Base-by-base conservation (phyloP, 2,329 filamentous ascomycete genomes). In the Ustilaginoidea virens region DNA sequence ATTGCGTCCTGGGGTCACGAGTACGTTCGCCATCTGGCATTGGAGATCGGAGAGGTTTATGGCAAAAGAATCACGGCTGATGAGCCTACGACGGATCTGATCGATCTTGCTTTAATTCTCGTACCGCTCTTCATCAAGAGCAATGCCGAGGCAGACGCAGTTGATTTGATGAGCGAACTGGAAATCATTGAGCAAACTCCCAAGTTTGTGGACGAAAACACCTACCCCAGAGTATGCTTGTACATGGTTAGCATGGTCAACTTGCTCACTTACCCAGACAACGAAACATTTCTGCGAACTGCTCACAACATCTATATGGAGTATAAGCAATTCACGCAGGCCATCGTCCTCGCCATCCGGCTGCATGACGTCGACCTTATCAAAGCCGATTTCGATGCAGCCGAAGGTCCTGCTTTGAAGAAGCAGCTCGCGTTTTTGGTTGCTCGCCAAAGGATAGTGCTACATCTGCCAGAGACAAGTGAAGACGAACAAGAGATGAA, bases 161-260 rank as follows among this genome's bases (percentile, higher is more conserved):
- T 98, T 21, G 90, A 98, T 54, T 67, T 98, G 40, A 74, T 98
- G 65, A 94, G 85, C 50, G 92, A 98, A 58, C 63, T 98, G 34
- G 90, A 98, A 58, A 93, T 94, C 51, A 96, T 98, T 41, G 83
- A 94, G 47, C 64, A 86, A 47, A 80, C 98, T 25, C 75, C 82
- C 32, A 69, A 83, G 40, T 92, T 86, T 45, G 68, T 98, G 29
- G 90, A 98, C 52, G 79, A 92, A 52, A 78, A 96, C 57, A 96
- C 86, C 16, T 98, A 92, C 52, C 66, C 80, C 29, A 68, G 90
- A 47, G 90, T 94, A 32, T 96, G 90, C 51, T 60, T 98, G 41
- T 98, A 98, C 60, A 93, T 98, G 78, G 83, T 92, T 44, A 92
- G 83, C 63, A 96, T 96, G 81, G 90, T 98, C 41, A 92, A 90